Base-by-base conservation (phyloP, 495 filamentous ascomycete genomes). In the Friedmanniomyces endolithicus region DNA sequence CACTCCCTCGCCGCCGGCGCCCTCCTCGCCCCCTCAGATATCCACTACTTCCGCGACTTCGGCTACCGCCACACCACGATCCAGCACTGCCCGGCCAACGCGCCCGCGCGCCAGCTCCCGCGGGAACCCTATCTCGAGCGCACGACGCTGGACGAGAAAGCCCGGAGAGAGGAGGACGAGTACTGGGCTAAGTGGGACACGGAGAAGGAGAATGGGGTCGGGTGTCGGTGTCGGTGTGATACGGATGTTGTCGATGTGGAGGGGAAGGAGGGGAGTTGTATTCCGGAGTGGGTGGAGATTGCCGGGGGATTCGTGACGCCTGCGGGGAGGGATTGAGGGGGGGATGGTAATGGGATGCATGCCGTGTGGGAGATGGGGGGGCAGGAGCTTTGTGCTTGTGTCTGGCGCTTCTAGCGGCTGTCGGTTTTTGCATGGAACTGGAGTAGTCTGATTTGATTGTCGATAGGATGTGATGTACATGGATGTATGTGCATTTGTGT, bases 31-130 rank as follows among this genome's bases (percentile, higher is more conserved):
- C 85, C 88, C 19, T 67, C 71, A 43, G 88, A 97, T 65, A 89
- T 99, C 62, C 92, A 98, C 68, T 98, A 98, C 71, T 98, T 98
- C 86, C 89, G 92, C 63, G 92, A 98, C 67, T 94, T 98, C 72
- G 92, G 92, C 49, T 98, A 98, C 71, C 82, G 92, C 58, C 92
- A 98, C 70, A 98, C 92, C 17, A 98, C 92, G 19, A 98, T 98
- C 68, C 92, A 97, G 70, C 92, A 98, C 72, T 98, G 92, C 67
- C 92, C 92, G 0, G 88, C 89, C 48, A 99, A 99, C 68, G 94
- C 94, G 11, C 92, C 90, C 4, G 83, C 86, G 19, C 84, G 87
- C 14, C 92, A 99, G 70, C 74, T 95, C 31, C 78, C 86, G 17
- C 80, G 88, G 49, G 76, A 82, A 47, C 88, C 87, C 8, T 96